A percentile compares a stretch with the other conserved stretches of the same genome.
These are phyloP conservation scores for Elymus sibiricus DNA, from an alignment of 176 grass and related monocot genomes.

Conservation along the genomic window DNA sequence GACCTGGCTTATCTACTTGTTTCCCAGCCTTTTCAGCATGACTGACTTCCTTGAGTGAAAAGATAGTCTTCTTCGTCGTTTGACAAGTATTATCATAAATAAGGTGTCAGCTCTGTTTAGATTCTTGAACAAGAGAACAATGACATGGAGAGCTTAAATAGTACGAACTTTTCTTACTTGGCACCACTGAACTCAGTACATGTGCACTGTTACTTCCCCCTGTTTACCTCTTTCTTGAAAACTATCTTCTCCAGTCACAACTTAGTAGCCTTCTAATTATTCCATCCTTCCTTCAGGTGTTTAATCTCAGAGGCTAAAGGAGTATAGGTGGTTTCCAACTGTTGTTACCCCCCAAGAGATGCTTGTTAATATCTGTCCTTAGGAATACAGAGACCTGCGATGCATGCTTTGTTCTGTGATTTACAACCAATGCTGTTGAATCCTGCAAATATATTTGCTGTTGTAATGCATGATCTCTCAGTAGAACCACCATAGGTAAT, in stretches of 20 bases:
- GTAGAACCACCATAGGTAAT: conserved; percentile 12
- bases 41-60: background rate
- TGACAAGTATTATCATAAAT: background rate
- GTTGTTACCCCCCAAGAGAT: conserved; percentile 27
- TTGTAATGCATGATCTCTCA: conserved; percentile 10
- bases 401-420: conserved; percentile 25
- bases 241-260: background rate
- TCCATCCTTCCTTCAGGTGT: conserved; percentile 39
- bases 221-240: background rate
- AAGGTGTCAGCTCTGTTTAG: conserved; percentile 1
- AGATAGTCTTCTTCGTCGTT: background rate
- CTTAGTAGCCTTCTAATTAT: conserved; percentile 16
- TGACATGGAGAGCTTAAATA: background rate
- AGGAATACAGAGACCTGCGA: conserved; percentile 36
- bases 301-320: conserved; percentile 36
- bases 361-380: conserved; percentile 49
- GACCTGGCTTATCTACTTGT: background rate
- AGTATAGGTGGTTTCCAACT: conserved; percentile 37
- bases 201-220: background rate
- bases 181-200: conserved; percentile 2
- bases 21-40: background rate
- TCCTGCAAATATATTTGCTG: conserved; percentile 8
- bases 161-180: background rate
- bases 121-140: background rate
- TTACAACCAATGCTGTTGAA: conserved; percentile 9